Conservation (phyloP, 352 stramenopile species). For the Phytophthora sp. region DNA sequence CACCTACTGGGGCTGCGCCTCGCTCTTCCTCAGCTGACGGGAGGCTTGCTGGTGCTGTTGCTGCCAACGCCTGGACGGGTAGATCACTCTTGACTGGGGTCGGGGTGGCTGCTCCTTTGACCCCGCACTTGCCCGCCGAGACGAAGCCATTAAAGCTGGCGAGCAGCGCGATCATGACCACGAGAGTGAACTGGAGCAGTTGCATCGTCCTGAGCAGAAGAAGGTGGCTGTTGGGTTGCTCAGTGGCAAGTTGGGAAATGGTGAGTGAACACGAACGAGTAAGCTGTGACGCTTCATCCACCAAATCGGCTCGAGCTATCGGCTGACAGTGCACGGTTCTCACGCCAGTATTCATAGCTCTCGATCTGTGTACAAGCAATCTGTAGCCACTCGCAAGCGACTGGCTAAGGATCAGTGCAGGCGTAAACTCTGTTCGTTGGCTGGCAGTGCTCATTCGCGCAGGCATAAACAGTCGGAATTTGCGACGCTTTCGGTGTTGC, state of each 20-base stretch:
- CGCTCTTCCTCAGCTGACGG: conserved; percentile 7
- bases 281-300: too few relatives aligned
- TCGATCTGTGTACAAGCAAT: too few relatives aligned
- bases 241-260: conserved; percentile 18
- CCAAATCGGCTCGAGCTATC: too few relatives aligned
- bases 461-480: too few relatives aligned
- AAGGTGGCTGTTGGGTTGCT: not conserved
- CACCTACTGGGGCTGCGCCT: not conserved
- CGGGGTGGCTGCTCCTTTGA: not conserved
- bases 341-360: too few relatives aligned
- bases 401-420: not conserved
- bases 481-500: too few relatives aligned
- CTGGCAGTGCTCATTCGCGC: too few relatives aligned
- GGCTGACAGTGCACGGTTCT: too few relatives aligned
- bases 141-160: not conserved
- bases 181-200: conserved; percentile 1
- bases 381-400: not conserved
- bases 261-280: too few relatives aligned
- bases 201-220: conserved; percentile 8
- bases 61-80: not conserved
- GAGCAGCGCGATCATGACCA: conserved; percentile 6
- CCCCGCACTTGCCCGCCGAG: conserved; percentile 4
- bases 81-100: not conserved
- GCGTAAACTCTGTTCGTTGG: not conserved
- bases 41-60: too few relatives aligned